Evolutionary conservation across 371 early-diverging fungal genomes (phyloP).

Genomic region (Saksenaea oblongispora): DNA sequence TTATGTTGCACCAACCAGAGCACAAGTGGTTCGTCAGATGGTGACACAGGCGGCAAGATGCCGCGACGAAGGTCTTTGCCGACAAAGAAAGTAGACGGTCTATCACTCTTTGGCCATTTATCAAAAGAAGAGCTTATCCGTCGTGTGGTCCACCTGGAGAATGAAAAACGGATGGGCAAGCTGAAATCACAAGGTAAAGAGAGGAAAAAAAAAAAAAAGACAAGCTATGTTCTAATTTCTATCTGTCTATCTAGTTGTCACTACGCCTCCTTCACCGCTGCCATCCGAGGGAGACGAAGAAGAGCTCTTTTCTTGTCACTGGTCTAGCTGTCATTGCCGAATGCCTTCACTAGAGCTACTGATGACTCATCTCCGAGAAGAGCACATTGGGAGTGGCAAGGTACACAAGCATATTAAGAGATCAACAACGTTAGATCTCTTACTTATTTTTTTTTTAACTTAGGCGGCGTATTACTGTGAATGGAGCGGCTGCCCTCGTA

Average conservation of each 20-base stretch:
- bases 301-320: slow-evolving; percentile 13
- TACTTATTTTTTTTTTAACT: not conserved
- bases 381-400: slow-evolving; percentile 27
- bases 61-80: not conserved
- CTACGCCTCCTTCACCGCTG: not conserved
- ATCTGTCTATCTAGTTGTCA: not conserved
- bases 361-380: slow-evolving; percentile 21
- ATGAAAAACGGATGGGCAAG: not conserved
- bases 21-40: not conserved
- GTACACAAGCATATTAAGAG: slow-evolving; percentile 7
- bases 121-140: slow-evolving; percentile 4
- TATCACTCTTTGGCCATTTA: not conserved
- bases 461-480: slow-evolving; percentile 71
- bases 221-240: not conserved
- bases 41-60: not conserved
- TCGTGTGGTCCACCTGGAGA: slow-evolving; percentile 9
- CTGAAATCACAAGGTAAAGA: not conserved
- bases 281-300: slow-evolving; percentile 6
- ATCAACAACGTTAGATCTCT: not conserved
- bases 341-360: slow-evolving; percentile 17
- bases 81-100: not conserved
- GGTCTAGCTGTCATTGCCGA: slow-evolving; percentile 9
- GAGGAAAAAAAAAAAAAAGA: not conserved
- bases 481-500: slow-evolving; percentile 76
- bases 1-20: not conserved